phyloP scores from a whole-genome alignment of 495 filamentous ascomycete species.

The Penicillium roqueforti region DNA sequence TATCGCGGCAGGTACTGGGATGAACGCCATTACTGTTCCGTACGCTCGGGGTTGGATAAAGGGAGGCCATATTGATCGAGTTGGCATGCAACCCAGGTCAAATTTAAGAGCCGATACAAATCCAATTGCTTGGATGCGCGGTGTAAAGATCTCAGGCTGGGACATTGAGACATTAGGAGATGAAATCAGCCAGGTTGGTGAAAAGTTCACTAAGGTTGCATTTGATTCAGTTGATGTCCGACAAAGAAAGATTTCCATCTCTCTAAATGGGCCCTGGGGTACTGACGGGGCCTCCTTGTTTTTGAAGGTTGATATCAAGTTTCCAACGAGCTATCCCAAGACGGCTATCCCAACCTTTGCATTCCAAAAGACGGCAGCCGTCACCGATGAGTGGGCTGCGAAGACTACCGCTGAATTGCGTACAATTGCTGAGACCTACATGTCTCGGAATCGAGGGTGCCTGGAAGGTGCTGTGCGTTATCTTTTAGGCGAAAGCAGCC shows the following conservation, averaged over 20 bases:
- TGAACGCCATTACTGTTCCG: conserved; percentile 50
- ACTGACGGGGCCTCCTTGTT: conserved; percentile 63
- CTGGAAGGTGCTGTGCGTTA: conserved; percentile 80
- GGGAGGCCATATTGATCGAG: conserved; percentile 46
- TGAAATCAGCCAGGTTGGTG: conserved; percentile 79
- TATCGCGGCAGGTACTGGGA: conserved; percentile 36
- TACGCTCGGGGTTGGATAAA: conserved; percentile 40
- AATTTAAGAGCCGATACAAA: conserved; percentile 58
- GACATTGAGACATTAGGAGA: conserved; percentile 79
- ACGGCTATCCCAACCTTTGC: conserved; percentile 59
- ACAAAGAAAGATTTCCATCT: conserved; percentile 65
- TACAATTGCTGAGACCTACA: conserved; percentile 64
- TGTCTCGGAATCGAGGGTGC: conserved; percentile 67
- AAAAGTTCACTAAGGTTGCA: conserved; percentile 75
- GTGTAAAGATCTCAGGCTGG: conserved; percentile 79
- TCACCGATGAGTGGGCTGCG: conserved; percentile 62
- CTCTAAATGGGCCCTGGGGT: conserved; percentile 86
- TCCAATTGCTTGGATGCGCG: conserved; percentile 89
- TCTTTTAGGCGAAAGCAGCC: conserved; percentile 74
- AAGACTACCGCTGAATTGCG: conserved; percentile 64
- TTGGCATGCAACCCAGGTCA: conserved; percentile 62
- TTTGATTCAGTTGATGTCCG: conserved; percentile 85
- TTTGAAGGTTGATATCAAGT: conserved; percentile 73
- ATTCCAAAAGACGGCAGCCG: conserved; percentile 73
- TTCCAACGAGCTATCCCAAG: conserved; percentile 74